Evolutionary conservation across 805 yeast species (phyloP).

Genomic region (Kregervanrija fluxuum): DNA sequence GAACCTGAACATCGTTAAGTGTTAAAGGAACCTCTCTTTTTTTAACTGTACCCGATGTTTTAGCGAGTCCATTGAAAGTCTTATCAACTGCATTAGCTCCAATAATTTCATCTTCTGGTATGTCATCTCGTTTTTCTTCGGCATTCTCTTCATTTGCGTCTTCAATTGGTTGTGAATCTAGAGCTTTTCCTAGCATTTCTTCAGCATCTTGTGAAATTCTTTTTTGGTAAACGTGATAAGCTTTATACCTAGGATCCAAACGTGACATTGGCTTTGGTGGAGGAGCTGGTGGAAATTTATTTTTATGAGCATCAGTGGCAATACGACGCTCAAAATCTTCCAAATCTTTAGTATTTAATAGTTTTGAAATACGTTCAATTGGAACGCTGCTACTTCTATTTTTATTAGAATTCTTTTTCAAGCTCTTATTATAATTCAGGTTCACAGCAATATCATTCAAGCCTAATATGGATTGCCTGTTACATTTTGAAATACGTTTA

Average conservation of each 20-base stretch:
- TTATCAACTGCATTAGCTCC: constrained; percentile 5
- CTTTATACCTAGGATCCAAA: constrained; percentile 49
- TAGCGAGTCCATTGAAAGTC: constrained; percentile 2
- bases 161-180: constrained; percentile 21
- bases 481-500: background rate
- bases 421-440: background rate
- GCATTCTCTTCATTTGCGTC: constrained; percentile 9
- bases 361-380: constrained; percentile 28
- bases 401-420: constrained; percentile 17
- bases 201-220: constrained; percentile 36
- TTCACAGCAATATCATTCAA: constrained; percentile 1
- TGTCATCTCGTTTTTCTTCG: constrained; percentile 12
- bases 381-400: constrained; percentile 25
- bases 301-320: constrained; percentile 30
- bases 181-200: constrained; percentile 25
- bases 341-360: constrained; percentile 39
- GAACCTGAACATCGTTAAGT: constrained; percentile 59
- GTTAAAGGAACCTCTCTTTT: constrained; percentile 35
- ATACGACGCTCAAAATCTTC: constrained; percentile 39
- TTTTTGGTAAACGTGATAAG: constrained; percentile 39
- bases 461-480: background rate
- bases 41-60: constrained; percentile 13
- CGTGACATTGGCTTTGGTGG: constrained; percentile 51
- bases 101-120: constrained; percentile 8
- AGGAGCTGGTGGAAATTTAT: constrained; percentile 21